These are phyloP conservation scores for Pyrenophora teres DNA, from an alignment of 2,329 filamentous ascomycete species.

Conservation along the genomic window DNA sequence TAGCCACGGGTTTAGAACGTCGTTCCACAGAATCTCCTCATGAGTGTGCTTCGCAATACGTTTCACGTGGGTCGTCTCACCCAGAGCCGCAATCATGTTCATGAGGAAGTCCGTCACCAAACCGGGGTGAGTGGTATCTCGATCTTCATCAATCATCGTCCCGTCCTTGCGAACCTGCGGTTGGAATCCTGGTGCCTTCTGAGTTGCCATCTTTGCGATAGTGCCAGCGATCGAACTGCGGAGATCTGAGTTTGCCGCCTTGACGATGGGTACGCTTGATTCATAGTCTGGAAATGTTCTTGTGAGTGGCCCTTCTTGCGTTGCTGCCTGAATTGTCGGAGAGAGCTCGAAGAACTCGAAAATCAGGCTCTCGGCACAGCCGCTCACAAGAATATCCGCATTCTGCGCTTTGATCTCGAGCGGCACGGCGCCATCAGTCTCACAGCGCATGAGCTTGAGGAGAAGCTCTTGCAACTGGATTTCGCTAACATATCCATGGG, in stretches of 20 bases:
- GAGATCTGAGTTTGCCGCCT: slow-evolving; percentile 23
- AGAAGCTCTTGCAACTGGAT: neutral
- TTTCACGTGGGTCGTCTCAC: slow-evolving; percentile 18
- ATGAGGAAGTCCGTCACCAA: slow-evolving; percentile 59
- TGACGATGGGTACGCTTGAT: slow-evolving; percentile 37
- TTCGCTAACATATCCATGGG: neutral
- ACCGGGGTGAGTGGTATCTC: slow-evolving; percentile 56
- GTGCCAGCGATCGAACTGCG: slow-evolving; percentile 31
- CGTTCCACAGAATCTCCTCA: slow-evolving; percentile 59
- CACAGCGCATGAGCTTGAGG: neutral
- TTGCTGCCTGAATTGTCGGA: slow-evolving; percentile 45
- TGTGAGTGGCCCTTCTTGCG: slow-evolving; percentile 32
- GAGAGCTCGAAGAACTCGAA: slow-evolving; percentile 55
- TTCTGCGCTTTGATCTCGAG: slow-evolving; percentile 54
- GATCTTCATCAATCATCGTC: slow-evolving; percentile 45
- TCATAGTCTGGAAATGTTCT: slow-evolving; percentile 51
- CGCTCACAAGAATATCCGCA: slow-evolving; percentile 51
- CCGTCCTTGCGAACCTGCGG: slow-evolving; percentile 48
- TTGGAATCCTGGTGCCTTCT: slow-evolving; percentile 42
- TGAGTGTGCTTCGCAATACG: slow-evolving; percentile 57
- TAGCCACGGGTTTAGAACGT: slow-evolving; percentile 52
- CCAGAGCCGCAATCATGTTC: slow-evolving; percentile 45
- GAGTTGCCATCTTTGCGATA: slow-evolving; percentile 44
- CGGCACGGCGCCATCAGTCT: slow-evolving; percentile 24
- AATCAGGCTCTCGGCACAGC: slow-evolving; percentile 27